Conservation (phyloP, 2,329 filamentous ascomycete genomes). For the Pseudogymnoascus sp. region DNA sequence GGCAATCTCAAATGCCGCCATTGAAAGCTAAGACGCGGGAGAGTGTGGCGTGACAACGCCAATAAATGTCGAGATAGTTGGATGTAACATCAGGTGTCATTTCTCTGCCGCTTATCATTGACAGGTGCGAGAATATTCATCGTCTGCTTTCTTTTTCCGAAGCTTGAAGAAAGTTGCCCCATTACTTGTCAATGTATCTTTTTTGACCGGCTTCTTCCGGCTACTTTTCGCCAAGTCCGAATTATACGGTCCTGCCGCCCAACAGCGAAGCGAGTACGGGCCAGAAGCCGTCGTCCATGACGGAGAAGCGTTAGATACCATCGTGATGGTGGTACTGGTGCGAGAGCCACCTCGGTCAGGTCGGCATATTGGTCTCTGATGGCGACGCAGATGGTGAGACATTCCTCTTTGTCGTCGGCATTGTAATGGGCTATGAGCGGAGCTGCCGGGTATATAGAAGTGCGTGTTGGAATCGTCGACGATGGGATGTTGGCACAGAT, state of each 20-base stretch:
- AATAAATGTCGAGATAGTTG: no score
- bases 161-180: conserved; percentile 95
- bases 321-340: not conserved
- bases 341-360: not conserved
- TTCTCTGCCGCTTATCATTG: no score
- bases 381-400: not conserved
- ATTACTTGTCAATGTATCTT: conserved; percentile 83
- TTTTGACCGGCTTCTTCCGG: conserved; percentile 96
- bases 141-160: conserved; percentile 71
- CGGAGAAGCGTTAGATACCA: not conserved
- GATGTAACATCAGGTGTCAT: no score
- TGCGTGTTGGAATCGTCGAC: not conserved
- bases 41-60: no score
- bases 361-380: not conserved
- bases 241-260: not conserved
- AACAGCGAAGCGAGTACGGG: not conserved
- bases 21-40: no score
- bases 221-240: conserved; percentile 70
- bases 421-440: not conserved
- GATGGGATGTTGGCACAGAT: not conserved
- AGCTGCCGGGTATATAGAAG: not conserved
- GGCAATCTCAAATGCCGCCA: no score
- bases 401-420: not conserved
- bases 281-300: not conserved
- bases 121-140: no score